A percentile compares a stretch with the other conserved stretches of the same genome.
These are phyloP conservation scores for Rhodotorula sp. DNA, from an alignment of 1,284 basidiomycete genomes.

Conservation along the genomic window DNA sequence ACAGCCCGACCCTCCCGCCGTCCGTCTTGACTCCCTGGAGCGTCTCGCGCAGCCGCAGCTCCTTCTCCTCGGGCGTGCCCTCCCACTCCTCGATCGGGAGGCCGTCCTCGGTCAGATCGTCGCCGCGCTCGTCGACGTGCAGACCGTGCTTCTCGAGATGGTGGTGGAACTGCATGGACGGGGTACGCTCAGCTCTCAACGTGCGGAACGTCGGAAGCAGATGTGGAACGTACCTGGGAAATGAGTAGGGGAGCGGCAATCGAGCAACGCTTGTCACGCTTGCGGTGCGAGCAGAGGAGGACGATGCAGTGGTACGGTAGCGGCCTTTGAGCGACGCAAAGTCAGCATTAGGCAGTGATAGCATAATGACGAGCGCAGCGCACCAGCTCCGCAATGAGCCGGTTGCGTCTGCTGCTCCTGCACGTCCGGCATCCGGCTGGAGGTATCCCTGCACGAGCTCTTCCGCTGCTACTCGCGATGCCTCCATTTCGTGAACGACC, in stretches of 20 bases:
- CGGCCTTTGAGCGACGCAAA: conserved; percentile 46
- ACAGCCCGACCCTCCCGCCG: conserved; percentile 66
- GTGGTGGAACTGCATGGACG: conserved; percentile 46
- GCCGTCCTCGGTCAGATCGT: conserved; percentile 59
- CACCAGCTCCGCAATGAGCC: conserved; percentile 21
- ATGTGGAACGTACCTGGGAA: conserved; percentile 60
- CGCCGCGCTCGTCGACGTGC: conserved; percentile 71
- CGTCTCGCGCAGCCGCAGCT: conserved; percentile 57
- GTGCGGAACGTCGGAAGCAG: conserved; percentile 21
- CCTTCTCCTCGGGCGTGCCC: conserved; percentile 50
- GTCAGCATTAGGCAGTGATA: not conserved
- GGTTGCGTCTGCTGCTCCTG: conserved; percentile 44
- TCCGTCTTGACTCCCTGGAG: conserved; percentile 53
- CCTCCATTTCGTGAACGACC: conserved; percentile 50
- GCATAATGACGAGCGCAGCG: conserved; percentile 13
- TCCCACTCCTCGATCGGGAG: conserved; percentile 60
- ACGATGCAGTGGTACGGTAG: conserved; percentile 71
- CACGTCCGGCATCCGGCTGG: conserved; percentile 59
- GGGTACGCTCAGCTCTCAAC: conserved; percentile 37
- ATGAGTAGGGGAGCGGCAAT: conserved; percentile 77
- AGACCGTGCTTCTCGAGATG: conserved; percentile 66
- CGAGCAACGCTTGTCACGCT: conserved; percentile 82
- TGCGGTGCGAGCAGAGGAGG: conserved; percentile 86
- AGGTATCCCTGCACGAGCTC: conserved; percentile 67
- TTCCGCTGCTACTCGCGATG: conserved; percentile 62